Conservation (phyloP, 2,329 filamentous ascomycete genomes). For the Coniella vitis region DNA sequence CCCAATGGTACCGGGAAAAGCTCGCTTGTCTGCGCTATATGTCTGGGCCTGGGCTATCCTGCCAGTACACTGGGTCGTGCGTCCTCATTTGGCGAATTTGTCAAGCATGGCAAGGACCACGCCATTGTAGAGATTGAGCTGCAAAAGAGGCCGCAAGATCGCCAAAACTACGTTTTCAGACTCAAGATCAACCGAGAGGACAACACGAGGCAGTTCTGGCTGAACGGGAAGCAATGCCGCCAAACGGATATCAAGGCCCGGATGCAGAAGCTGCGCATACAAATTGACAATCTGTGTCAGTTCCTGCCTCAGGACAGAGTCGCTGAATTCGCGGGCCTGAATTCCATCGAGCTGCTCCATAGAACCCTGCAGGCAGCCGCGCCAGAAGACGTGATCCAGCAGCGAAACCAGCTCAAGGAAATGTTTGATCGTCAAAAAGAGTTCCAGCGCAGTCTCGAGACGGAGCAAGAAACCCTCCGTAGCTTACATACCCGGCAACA, state of each 20-base stretch:
- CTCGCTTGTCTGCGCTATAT: constrained; percentile 94
- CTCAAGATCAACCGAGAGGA: constrained; percentile 75
- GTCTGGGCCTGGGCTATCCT: constrained; percentile 79
- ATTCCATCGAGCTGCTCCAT: constrained; percentile 71
- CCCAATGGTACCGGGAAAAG: constrained; percentile 99
- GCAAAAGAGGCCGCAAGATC: constrained; percentile 52
- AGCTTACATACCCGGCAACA: constrained; percentile 67
- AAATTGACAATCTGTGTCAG: constrained; percentile 96
- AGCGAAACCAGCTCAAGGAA: constrained; percentile 68
- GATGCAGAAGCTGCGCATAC: constrained; percentile 70
- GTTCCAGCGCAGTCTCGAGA: constrained; percentile 49
- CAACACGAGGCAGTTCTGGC: constrained; percentile 70
- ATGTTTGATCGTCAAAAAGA: constrained; percentile 64
- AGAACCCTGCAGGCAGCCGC: constrained; percentile 88
- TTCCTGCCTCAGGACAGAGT: constrained; percentile 96
- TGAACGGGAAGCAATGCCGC: constrained; percentile 60
- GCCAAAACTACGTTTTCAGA: constrained; percentile 64
- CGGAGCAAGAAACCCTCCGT: constrained; percentile 55
- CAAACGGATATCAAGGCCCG: constrained; percentile 62
- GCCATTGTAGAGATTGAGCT: constrained; percentile 90
- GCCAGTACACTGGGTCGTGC: constrained; percentile 79
- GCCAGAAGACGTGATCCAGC: constrained; percentile 68
- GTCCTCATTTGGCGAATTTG: constrained; percentile 78
- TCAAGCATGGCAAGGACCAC: constrained; percentile 76
- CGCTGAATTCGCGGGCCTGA: constrained; percentile 82